phyloP scores from a whole-genome alignment of 2,329 filamentous ascomycete species.

The Claviceps fusiformis region DNA sequence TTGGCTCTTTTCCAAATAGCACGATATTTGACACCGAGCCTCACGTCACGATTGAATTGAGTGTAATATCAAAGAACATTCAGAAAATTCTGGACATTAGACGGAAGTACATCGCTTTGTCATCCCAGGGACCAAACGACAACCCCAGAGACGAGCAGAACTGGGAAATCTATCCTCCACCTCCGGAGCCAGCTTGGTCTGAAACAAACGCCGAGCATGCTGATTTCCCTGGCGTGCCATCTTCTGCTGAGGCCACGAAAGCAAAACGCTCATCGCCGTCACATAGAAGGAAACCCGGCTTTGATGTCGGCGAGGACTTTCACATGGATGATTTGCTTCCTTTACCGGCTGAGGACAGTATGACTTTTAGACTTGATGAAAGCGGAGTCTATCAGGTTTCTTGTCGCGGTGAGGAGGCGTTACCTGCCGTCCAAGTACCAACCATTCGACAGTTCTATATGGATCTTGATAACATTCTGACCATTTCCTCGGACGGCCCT shows the following conservation, averaged over 20 bases:
- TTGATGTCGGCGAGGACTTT: constrained; percentile 89
- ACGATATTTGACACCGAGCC: constrained; percentile 61
- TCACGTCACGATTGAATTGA: constrained; percentile 71
- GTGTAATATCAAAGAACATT: constrained; percentile 78
- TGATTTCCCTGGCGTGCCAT: constrained; percentile 6
- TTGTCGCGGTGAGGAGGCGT: constrained; percentile 48
- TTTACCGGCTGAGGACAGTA: constrained; percentile 54
- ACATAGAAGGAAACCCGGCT: constrained; percentile 66
- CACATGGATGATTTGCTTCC: constrained; percentile 65
- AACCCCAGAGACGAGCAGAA: constrained; percentile 75
- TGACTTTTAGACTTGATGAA: constrained; percentile 67
- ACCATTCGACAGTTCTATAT: constrained; percentile 92
- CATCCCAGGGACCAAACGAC: constrained; percentile 66
- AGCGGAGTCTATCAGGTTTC: constrained; percentile 90
- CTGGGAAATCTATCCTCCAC: constrained; percentile 85
- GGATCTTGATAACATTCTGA: constrained; percentile 75
- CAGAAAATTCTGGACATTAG: constrained; percentile 79
- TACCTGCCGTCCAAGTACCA: constrained; percentile 70
- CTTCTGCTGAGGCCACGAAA: background rate
- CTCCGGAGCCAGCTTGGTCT: constrained; percentile 78
- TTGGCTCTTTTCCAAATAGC: constrained; percentile 43
- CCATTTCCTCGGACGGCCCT: constrained; percentile 86
- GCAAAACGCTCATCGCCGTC: constrained; percentile 20
- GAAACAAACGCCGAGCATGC: constrained; percentile 14
- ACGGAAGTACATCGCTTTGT: constrained; percentile 77